Conservation (phyloP, 495 filamentous ascomycete genomes). For the Aspergillus coremiiformis region DNA sequence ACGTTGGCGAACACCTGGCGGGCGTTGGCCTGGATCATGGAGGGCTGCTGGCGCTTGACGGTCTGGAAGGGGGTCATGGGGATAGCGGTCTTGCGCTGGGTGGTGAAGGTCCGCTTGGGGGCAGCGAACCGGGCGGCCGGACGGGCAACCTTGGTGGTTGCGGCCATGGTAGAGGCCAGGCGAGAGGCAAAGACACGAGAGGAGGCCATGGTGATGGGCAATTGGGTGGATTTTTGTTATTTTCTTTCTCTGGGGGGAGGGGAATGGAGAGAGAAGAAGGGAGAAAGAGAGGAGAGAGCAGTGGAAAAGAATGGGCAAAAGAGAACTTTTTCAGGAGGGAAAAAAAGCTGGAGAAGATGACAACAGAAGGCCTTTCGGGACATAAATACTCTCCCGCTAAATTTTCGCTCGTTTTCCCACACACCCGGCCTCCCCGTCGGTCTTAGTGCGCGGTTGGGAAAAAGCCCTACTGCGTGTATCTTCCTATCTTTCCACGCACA, state of each 20-base stretch:
- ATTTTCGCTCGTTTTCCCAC: slow-evolving; percentile 38
- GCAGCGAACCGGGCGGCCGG: slow-evolving; percentile 56
- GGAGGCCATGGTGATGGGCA: slow-evolving; percentile 61
- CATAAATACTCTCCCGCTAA: slow-evolving; percentile 42
- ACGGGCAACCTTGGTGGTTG: slow-evolving; percentile 61
- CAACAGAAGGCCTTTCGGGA: slow-evolving; percentile 29
- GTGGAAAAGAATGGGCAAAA: slow-evolving; percentile 21
- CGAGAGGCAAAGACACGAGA: slow-evolving; percentile 63
- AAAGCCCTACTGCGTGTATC: slow-evolving; percentile 29
- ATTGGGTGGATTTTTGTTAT: slow-evolving; percentile 22
- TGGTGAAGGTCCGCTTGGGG: slow-evolving; percentile 62
- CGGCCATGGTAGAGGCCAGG: slow-evolving; percentile 69
- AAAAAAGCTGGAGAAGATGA: slow-evolving; percentile 40
- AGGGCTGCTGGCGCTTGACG: slow-evolving; percentile 60
- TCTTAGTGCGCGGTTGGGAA: slow-evolving; percentile 30
- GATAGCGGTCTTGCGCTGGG: slow-evolving; percentile 31
- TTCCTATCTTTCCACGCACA: slow-evolving; percentile 7
- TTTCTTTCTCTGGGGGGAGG: slow-evolving; percentile 22
- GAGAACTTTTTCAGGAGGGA: slow-evolving; percentile 31
- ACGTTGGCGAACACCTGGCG: slow-evolving; percentile 55
- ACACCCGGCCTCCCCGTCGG: slow-evolving; percentile 26
- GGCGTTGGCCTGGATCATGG: slow-evolving; percentile 53
- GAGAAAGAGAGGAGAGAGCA: slow-evolving; percentile 15
- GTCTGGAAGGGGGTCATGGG: slow-evolving; percentile 43
- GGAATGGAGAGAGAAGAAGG: too few relatives aligned